Evolutionary conservation across 2,329 filamentous ascomycete species (phyloP), one percentile per base, ranked within the genome.

Genomic region (Beauveria australis): DNA sequence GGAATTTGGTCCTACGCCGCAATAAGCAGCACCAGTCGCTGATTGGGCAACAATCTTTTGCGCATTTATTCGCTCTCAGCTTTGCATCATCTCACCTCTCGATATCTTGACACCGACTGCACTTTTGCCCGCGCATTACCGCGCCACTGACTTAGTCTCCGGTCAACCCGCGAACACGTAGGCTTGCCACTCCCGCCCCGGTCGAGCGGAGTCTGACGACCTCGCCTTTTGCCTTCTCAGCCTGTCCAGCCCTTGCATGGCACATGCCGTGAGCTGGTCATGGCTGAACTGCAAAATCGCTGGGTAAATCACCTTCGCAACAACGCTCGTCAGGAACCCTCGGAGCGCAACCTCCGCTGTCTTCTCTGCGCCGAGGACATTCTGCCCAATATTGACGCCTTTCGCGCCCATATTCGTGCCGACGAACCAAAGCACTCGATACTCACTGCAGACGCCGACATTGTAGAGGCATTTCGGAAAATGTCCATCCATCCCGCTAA

Each of bases 251-350:
- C 18, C 19, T 53, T 22, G 43, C 28, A 24, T 33, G 22, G 51
- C 52, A 30, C 16, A 40, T 30, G 43, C 19, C 53, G 53, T 53
- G 22, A 54, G 33, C 28, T 41, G 40, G 53, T 33, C 54, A 59
- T 62, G 55, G 60, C 54, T 43, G 54, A 59, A 37, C 6, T 51
- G 8, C 26, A 62, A 24, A 63, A 66, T 8, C 64, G 61, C n/a
- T 69, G 67, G 62, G 64, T 68, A 18, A 61, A 65, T 22, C 66
- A 68, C 40, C 60, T 68, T 16, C 66, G 67, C 28, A 69, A 64
- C 37, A 63, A 62, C 28, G 58, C 66, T 12, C 67, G 66, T 14
- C 66, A 69, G 40, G 63, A 60, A 9, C 63, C 63, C 24, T 54
- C 53, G 9, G 63, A 64, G 2, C 61, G 60, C 3, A 51, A 56